A percentile compares a stretch with the other conserved stretches of the same genome.
Conservation (phyloP, 2,329 filamentous ascomycete genomes). For the Xylariaceae sp. region DNA sequence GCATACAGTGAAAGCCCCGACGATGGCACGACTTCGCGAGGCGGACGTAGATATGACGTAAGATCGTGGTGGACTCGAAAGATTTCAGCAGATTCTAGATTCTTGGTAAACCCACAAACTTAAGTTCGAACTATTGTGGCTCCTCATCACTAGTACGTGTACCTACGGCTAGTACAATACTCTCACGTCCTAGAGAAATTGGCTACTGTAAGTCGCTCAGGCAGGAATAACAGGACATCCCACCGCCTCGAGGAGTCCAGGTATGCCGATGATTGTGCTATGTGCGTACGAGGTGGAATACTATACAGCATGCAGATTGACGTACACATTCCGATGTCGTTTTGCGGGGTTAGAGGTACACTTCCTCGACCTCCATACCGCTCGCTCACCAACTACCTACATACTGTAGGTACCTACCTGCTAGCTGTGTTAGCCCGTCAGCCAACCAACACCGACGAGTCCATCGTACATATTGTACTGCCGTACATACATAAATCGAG, state of each 20-base stretch:
- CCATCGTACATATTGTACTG: conserved; percentile 20
- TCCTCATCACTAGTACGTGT: neutral
- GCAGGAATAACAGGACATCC: neutral
- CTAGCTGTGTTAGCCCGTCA: neutral
- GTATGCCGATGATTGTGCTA: conserved; percentile 7
- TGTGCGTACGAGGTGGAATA: too few relatives aligned
- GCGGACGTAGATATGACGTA: conserved; percentile 20
- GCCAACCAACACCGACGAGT: conserved; percentile 7
- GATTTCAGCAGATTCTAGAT: conserved; percentile 11
- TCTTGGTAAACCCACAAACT: neutral
- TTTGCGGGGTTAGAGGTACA: conserved; percentile 24
- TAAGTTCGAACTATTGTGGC: neutral
- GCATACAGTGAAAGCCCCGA: neutral
- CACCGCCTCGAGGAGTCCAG: neutral
- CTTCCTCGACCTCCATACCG: neutral
- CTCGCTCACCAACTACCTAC: too few relatives aligned
- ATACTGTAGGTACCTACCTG: too few relatives aligned
- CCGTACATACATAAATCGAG: conserved; percentile 6
- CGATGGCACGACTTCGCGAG: conserved; percentile 14
- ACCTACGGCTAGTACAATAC: neutral
- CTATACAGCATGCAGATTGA: conserved; percentile 28
- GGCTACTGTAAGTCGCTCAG: neutral
- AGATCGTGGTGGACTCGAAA: neutral
- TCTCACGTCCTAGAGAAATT: too few relatives aligned
- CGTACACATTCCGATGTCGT: conserved; percentile 20